Conservation (phyloP, 495 filamentous ascomycete species). For the Aspergillus coremiiformis region DNA sequence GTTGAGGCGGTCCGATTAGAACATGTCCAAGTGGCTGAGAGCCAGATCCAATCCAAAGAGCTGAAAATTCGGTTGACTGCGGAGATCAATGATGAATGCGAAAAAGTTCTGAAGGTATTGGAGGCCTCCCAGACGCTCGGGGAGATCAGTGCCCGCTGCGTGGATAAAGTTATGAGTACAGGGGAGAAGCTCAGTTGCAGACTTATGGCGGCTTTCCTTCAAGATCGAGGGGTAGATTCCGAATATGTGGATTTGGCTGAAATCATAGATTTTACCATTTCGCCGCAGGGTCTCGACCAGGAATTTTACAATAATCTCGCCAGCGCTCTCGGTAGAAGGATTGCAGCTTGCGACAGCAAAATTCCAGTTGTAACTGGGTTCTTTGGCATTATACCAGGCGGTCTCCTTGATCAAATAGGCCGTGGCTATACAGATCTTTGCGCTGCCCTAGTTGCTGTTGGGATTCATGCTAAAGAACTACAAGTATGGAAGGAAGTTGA, state of each 20-base stretch:
- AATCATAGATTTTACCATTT: slow-evolving; percentile 54
- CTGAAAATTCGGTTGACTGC: slow-evolving; percentile 48
- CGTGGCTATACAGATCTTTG: slow-evolving; percentile 89
- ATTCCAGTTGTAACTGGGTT: slow-evolving; percentile 80
- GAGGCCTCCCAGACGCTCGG: slow-evolving; percentile 52
- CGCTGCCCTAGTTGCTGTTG: slow-evolving; percentile 74
- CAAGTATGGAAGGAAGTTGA: slow-evolving; percentile 95
- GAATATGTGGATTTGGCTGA: slow-evolving; percentile 83
- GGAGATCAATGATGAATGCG: slow-evolving; percentile 69
- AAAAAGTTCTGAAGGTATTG: slow-evolving; percentile 49
- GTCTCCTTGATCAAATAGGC: slow-evolving; percentile 69
- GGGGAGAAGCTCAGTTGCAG: slow-evolving; percentile 91
- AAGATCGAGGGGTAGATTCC: slow-evolving; percentile 69
- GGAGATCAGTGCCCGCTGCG: slow-evolving; percentile 70
- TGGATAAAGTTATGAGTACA: slow-evolving; percentile 84
- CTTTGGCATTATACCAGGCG: slow-evolving; percentile 79
- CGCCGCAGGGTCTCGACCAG: slow-evolving; percentile 56
- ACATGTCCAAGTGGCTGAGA: slow-evolving; percentile 59
- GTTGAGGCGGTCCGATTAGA: slow-evolving; percentile 69
- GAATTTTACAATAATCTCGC: slow-evolving; percentile 75
- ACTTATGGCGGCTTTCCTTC: slow-evolving; percentile 74
- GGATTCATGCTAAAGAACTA: slow-evolving; percentile 66
- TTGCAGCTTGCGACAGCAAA: slow-evolving; percentile 59
- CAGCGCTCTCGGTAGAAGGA: slow-evolving; percentile 53
- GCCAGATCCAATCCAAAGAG: slow-evolving; percentile 52